Percentiles rank a stretch among this genome's conserved stretches.
Conservation (phyloP, 2,329 filamentous ascomycete genomes). For the Dactylellina leptospora region DNA sequence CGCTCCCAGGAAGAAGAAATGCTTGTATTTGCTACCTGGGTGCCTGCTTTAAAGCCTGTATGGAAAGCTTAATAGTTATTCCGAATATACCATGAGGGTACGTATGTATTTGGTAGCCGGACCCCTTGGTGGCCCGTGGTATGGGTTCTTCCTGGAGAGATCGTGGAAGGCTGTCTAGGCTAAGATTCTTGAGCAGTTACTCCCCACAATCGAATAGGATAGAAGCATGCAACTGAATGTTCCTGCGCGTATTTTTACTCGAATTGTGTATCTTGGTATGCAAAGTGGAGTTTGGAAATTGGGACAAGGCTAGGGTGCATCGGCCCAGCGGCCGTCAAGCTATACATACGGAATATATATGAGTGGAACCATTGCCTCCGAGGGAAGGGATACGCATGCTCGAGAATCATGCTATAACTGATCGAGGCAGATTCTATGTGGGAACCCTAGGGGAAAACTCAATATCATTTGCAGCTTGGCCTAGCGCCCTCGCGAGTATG, state of each 20-base stretch:
- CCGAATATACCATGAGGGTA: constrained; percentile 33
- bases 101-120: not conserved
- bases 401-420: constrained; percentile 7
- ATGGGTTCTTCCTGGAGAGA: constrained; percentile 6
- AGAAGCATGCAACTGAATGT: not conserved
- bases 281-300: not conserved
- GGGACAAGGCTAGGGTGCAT: constrained; percentile 11
- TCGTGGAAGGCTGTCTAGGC: constrained; percentile 12
- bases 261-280: constrained; percentile 4
- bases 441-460: not conserved
- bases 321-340: constrained; percentile 25
- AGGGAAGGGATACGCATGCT: constrained; percentile 17
- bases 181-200: not conserved
- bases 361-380: constrained; percentile 48
- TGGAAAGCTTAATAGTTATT: constrained; percentile 44
- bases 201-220: constrained; percentile 8
- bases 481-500: no score
- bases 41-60: constrained; percentile 36
- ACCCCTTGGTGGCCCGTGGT: not conserved
- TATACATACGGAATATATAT: not conserved
- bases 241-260: constrained; percentile 21
- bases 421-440: not conserved
- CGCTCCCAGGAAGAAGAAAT: constrained; percentile 15
- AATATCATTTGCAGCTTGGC: no score
- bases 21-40: not conserved